These are phyloP conservation scores for Biscutella laevigata DNA, from an alignment of 441 rosid species.

Conservation along the genomic window DNA sequence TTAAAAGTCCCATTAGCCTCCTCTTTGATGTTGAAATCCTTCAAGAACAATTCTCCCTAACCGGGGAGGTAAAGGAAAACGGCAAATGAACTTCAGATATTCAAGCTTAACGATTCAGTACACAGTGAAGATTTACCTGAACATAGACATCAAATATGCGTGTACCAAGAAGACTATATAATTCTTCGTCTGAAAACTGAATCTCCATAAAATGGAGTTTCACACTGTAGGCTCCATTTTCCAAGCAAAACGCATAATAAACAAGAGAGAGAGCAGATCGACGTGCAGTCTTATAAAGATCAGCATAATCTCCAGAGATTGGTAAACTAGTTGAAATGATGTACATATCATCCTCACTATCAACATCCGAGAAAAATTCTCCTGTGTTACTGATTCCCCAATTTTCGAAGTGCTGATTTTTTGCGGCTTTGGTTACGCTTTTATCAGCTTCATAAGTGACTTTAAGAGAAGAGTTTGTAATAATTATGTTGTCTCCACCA, in stretches of 20 bases:
- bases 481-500: conserved; percentile 39
- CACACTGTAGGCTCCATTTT: conserved; percentile 37
- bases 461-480: conserved; percentile 27
- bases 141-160: conserved; percentile 48
- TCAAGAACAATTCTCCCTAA: conserved; percentile 35
- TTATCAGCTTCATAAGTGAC: conserved; percentile 46
- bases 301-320: conserved; percentile 8
- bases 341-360: not conserved
- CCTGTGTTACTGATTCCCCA: conserved; percentile 72
- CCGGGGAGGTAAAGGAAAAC: not conserved
- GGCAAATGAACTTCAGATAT: not conserved
- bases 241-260: conserved; percentile 44
- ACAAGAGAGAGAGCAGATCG: conserved; percentile 42
- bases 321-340: conserved; percentile 37
- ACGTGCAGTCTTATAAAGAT: conserved; percentile 34
- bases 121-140: conserved; percentile 35
- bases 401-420: conserved; percentile 22
- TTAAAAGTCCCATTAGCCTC: conserved; percentile 30
- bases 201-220: conserved; percentile 48
- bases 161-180: conserved; percentile 34
- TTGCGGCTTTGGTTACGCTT: conserved; percentile 30
- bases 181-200: conserved; percentile 29
- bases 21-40: conserved; percentile 39
- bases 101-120: not conserved
- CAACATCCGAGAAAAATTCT: conserved; percentile 49